Conservation (phyloP, 495 filamentous ascomycete species). For the Neurospora sp. region DNA sequence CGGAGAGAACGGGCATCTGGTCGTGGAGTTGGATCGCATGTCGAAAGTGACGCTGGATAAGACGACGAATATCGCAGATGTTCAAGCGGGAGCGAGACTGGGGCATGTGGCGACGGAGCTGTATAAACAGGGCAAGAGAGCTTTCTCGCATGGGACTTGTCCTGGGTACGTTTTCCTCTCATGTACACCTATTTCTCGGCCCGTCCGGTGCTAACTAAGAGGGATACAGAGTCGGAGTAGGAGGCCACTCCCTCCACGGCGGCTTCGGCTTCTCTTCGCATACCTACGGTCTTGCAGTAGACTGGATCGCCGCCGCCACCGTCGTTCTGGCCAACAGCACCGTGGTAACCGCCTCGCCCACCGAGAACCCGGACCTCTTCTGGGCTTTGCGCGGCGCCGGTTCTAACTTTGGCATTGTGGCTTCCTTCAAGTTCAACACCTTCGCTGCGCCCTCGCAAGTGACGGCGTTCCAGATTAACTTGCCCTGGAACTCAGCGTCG, state of each 20-base stretch:
- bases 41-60: conserved; percentile 30
- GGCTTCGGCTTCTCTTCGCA: conserved; percentile 39
- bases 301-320: conserved; percentile 32
- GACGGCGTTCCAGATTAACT: conserved; percentile 23
- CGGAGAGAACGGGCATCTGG: conserved; percentile 37
- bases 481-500: conserved; percentile 27
- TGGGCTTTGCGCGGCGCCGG: conserved; percentile 37
- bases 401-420: conserved; percentile 33
- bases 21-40: conserved; percentile 36
- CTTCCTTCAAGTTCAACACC: conserved; percentile 32
- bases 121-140: conserved; percentile 30
- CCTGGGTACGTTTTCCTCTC: conserved; percentile 23
- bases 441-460: conserved; percentile 18
- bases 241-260: conserved; percentile 35
- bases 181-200: not conserved
- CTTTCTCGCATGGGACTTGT: conserved; percentile 37
- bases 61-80: conserved; percentile 29
- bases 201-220: conserved; percentile 2
- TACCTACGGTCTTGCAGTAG: conserved; percentile 32
- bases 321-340: conserved; percentile 34
- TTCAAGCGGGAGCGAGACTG: conserved; percentile 28
- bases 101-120: conserved; percentile 31
- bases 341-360: conserved; percentile 28
- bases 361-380: conserved; percentile 32
- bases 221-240: conserved; percentile 29